phyloP scores from a whole-genome alignment of 805 yeast genomes.

The Ogataea sp. region DNA sequence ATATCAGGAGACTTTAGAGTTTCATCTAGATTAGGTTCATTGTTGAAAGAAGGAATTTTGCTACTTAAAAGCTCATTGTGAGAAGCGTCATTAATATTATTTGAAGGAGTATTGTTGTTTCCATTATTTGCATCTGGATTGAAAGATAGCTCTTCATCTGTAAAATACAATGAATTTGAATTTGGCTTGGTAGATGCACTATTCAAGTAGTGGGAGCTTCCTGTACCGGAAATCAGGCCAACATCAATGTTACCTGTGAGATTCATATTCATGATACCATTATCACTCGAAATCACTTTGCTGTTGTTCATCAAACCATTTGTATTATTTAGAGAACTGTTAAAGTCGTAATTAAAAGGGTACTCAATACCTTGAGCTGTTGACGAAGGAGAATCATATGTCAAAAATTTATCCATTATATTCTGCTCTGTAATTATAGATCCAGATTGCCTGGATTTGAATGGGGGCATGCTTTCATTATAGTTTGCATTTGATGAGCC shows the following conservation, averaged over 20 bases:
- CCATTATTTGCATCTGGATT: no score
- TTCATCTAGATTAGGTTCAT: no score
- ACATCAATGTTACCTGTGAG: no score
- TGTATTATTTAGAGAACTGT: not conserved
- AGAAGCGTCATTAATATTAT: no score
- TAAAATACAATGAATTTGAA: no score
- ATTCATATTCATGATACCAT: not conserved
- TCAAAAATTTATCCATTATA: not conserved
- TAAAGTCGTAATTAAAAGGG: not conserved
- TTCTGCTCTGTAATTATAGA: no score
- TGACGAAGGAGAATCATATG: not conserved
- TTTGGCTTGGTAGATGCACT: not conserved
- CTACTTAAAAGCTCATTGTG: no score
- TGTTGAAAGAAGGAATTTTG: no score
- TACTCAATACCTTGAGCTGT: not conserved
- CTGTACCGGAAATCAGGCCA: not conserved
- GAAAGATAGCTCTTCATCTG: no score
- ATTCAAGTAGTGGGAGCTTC: not conserved
- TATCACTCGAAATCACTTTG: no score
- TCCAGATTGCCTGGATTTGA: not conserved
- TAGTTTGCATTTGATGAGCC: not conserved
- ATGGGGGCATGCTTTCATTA: not conserved
- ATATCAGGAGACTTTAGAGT: no score
- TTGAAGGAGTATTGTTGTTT: no score
- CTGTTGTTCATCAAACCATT: not conserved